Evolutionary conservation across 208 protist genomes (phyloP), one percentile per base, ranked within the genome.

Genomic region (Trypanosomatidae sp.): DNA sequence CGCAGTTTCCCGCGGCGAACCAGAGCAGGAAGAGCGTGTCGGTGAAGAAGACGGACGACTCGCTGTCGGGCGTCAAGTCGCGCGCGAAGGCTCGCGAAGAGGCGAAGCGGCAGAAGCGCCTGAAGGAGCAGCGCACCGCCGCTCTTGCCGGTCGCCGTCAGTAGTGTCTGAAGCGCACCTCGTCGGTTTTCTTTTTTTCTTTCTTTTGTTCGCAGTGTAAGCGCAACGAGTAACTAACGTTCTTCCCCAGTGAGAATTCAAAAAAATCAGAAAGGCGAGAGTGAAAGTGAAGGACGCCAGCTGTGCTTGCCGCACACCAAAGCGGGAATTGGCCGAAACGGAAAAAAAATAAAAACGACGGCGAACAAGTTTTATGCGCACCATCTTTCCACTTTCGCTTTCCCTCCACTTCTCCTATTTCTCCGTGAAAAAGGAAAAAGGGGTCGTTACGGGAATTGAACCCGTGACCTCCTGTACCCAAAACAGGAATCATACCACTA

Each of bases 401-500:
- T 10, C 19, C 13, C 2, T 2, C 25, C 36, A 0, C 39, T 53
- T 0, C 25, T 8, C 1, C 43, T 25, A 1, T 12, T 36, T 33
- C 43, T 22, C 44, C 2, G 4, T 19, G 15, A 43, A 10, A 62
- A 80, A 88, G 90, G 88, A 59, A 25, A 59, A 4, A 25, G 5
- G 87, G 89, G 87, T 91, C 89, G 89, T 83, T 94, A 93, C 86
- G 91, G 91, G 91, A 94, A 96, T 96, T 92, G 91, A 94, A 94
- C 91, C 91, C 91, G 86, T 93, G 91, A 93, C 91, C 89, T 94
- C 89, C 89, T 94, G 91, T 91, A 96, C 89, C 89, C 91, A 91
- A 96, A 96, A 89, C 91, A 94, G 89, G 89, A 93, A 94, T 94
- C 89, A 94, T 96, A 91, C 91, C 91, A 96, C 91, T 96, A 94